A percentile compares a stretch with the other conserved stretches of the same genome.
These are phyloP conservation scores for Nothophoma quercina DNA, from an alignment of 2,329 filamentous ascomycete species.

Conservation along the genomic window DNA sequence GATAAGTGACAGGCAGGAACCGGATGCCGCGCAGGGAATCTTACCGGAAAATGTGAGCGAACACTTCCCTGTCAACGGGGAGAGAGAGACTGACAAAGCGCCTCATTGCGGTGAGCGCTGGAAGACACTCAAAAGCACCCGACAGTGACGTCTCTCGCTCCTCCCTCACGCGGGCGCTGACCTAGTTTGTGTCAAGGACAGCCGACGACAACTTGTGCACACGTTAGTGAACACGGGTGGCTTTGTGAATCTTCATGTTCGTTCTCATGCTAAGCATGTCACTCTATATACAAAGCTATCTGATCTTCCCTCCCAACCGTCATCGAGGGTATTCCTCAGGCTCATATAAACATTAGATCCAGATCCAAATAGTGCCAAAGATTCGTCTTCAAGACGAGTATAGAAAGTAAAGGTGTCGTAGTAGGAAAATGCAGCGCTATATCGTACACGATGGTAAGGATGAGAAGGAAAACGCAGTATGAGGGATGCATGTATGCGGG, in stretches of 20 bases:
- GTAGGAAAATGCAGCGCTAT: conserved; percentile 4
- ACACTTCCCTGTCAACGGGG: no score
- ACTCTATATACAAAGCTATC: conserved; percentile 13
- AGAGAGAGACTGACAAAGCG: no score
- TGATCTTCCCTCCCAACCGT: background rate
- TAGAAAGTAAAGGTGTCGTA: background rate
- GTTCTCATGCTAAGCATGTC: conserved; percentile 5
- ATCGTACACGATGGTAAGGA: conserved; percentile 9
- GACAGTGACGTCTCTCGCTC: no score
- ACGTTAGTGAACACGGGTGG: no score
- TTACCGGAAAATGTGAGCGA: no score
- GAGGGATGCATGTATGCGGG: conserved; percentile 20
- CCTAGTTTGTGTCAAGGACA: no score
- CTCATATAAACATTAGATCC: conserved; percentile 21
- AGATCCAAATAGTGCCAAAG: conserved; percentile 8
- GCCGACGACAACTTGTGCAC: no score
- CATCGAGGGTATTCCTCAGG: conserved; percentile 10
- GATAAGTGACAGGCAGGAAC: no score
- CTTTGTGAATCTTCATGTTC: background rate
- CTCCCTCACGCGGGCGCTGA: no score
- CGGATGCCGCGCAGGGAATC: no score
- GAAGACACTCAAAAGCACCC: no score
- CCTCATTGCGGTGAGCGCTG: no score
- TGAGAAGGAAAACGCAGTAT: background rate
- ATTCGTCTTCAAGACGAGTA: conserved; percentile 10